phyloP scores from a whole-genome alignment of 164 flowering plant genomes.

The Piper betle region DNA sequence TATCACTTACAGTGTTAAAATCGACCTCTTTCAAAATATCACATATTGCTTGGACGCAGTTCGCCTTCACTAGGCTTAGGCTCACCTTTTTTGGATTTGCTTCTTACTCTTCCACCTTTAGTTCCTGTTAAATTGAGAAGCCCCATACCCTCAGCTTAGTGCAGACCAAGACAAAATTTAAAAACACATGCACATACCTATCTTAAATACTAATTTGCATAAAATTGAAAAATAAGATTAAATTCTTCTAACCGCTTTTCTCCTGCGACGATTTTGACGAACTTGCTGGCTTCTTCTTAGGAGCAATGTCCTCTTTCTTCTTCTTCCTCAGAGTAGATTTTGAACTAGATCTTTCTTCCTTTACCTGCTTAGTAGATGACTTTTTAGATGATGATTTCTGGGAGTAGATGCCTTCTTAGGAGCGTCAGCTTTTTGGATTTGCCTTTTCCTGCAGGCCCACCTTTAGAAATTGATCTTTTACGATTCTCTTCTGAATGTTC shows the following conservation, averaged over 20 bases:
- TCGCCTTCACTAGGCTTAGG: slow-evolving; percentile 50
- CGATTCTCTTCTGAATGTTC: slow-evolving; percentile 21
- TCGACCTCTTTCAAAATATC: slow-evolving; percentile 86
- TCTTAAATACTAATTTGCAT: background rate
- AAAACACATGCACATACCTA: background rate
- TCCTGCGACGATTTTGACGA: slow-evolving; percentile 34
- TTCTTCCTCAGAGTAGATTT: slow-evolving; percentile 56
- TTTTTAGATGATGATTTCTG: slow-evolving; percentile 24
- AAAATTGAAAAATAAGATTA: background rate
- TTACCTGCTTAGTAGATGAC: slow-evolving; percentile 29
- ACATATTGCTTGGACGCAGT: slow-evolving; percentile 49
- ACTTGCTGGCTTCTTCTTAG: slow-evolving; percentile 33
- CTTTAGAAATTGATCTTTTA: slow-evolving; percentile 23
- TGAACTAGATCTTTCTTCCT: slow-evolving; percentile 39
- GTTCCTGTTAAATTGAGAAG: slow-evolving; percentile 17
- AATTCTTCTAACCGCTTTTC: slow-evolving; percentile 22
- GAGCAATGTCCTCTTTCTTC: slow-evolving; percentile 20
- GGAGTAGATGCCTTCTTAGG: slow-evolving; percentile 25
- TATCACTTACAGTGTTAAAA: slow-evolving; percentile 63
- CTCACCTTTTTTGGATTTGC: slow-evolving; percentile 29
- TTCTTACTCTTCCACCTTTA: slow-evolving; percentile 48
- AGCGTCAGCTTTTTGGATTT: slow-evolving; percentile 20
- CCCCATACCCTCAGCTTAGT: too few species aligned
- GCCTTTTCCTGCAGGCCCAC: slow-evolving; percentile 31
- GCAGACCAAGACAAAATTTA: slow-evolving; percentile 5